Conservation (phyloP, 208 protist species). For the Leishmania gerbilli region DNA sequence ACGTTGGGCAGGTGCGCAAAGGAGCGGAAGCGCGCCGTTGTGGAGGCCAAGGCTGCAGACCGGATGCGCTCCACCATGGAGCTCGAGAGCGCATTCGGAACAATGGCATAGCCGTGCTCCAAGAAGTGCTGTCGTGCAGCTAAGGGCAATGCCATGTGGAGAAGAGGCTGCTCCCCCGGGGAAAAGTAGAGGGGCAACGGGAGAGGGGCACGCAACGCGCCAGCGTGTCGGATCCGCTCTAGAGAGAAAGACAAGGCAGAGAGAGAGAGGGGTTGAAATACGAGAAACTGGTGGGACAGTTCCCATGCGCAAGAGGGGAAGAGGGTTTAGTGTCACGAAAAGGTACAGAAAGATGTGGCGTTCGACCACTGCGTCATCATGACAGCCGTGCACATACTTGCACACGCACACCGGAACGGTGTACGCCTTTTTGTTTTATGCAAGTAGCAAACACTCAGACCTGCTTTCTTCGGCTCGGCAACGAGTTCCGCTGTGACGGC, state of each 20-base stretch:
- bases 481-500: neutral
- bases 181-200: neutral
- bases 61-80: conserved; percentile 46
- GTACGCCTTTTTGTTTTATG: neutral
- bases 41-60: conserved; percentile 41
- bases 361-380: neutral
- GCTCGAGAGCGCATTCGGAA: conserved; percentile 45
- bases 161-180: neutral
- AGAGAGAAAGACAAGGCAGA: neutral
- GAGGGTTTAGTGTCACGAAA: neutral
- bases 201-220: neutral
- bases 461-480: neutral
- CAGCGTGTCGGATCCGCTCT: neutral
- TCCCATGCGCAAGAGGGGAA: neutral
- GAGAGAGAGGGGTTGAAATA: neutral
- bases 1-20: conserved; percentile 75
- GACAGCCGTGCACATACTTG: neutral
- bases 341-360: neutral
- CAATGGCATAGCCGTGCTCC: conserved; percentile 76
- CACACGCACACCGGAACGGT: neutral
- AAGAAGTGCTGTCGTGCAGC: conserved; percentile 75
- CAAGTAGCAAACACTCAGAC: too few relatives aligned
- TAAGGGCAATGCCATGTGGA: conserved; percentile 47
- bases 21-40: conserved; percentile 46
- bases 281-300: neutral